phyloP scores from a whole-genome alignment of 495 filamentous ascomycete species.

The Penicillium daleae region DNA sequence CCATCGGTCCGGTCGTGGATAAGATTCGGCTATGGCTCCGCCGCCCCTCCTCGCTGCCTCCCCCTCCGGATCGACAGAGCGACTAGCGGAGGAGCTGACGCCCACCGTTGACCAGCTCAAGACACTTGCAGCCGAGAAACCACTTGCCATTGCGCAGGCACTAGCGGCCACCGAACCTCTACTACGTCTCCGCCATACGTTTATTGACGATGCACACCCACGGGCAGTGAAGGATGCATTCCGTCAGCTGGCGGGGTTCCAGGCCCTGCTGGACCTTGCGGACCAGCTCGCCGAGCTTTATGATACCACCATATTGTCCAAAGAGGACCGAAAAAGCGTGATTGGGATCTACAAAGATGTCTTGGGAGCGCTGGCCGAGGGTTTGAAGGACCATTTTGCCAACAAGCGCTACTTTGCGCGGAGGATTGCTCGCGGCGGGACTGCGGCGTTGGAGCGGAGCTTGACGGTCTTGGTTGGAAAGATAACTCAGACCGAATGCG shows the following conservation, averaged over 20 bases:
- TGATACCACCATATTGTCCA: slow-evolving; percentile 53
- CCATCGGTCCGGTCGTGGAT: slow-evolving; percentile 44
- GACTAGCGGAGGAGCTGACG: slow-evolving; percentile 63
- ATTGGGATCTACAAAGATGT: slow-evolving; percentile 72
- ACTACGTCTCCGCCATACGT: slow-evolving; percentile 57
- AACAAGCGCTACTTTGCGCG: slow-evolving; percentile 85
- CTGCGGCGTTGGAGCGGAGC: slow-evolving; percentile 72
- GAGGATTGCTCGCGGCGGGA: slow-evolving; percentile 73
- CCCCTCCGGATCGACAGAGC: slow-evolving; percentile 61
- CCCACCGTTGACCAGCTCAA: slow-evolving; percentile 59
- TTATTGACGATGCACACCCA: slow-evolving; percentile 54
- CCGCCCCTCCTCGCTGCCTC: slow-evolving; percentile 60
- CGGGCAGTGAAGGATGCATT: slow-evolving; percentile 73
- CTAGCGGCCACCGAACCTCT: slow-evolving; percentile 44
- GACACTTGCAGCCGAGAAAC: slow-evolving; percentile 27
- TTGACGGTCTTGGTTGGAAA: slow-evolving; percentile 63
- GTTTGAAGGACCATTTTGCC: slow-evolving; percentile 78
- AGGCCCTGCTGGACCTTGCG: slow-evolving; percentile 68
- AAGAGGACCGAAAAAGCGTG: slow-evolving; percentile 61
- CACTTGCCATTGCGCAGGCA: slow-evolving; percentile 33
- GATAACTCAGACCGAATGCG: slow-evolving; percentile 54
- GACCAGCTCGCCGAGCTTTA: slow-evolving; percentile 73
- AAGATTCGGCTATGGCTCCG: slow-evolving; percentile 45
- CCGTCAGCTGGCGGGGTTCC: slow-evolving; percentile 79
- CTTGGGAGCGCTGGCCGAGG: slow-evolving; percentile 73